Evolutionary conservation across 2,329 filamentous ascomycete genomes (phyloP), one percentile per base, ranked within the genome.

Genomic region (Cadophora malorum): DNA sequence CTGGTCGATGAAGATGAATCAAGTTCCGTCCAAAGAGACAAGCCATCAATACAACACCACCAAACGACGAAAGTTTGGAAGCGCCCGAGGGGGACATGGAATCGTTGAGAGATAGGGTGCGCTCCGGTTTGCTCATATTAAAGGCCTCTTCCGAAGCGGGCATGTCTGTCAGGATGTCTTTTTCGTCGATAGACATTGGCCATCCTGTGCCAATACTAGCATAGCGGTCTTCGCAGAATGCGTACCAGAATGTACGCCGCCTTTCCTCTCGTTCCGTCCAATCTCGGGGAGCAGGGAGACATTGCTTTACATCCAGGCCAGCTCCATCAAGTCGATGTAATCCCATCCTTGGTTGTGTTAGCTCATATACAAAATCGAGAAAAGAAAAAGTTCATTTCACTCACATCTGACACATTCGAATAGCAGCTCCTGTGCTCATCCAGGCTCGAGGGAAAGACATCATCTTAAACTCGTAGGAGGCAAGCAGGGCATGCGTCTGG

Each of bases 381-480:
- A 23, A 19, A 28, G 4, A 50, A 81, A 83, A 71, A 84, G 78
- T 14, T 85, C 84, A 10, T 9, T 23, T 31, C 23, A 78, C 85
- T 78, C 78, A 89, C 95, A 98, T 97, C 76, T 97, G 91, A 62
- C 88, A 88, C 64, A 98, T 80, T 62, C 95, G 87, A n/a, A 91
- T 88, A 4, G 91, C 91, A 69, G 92, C 86, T 25, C 95, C 96
- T 2, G 92, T 91, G 73, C 92, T 97, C 81, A 97, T 88, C 96
- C 96, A 98, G 0, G 96, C 96, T 72, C 96, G 85, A 0, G 96
- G 95, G 74, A 98, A 98, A 79, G 94, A 96, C 92, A 98, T 97
- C 86, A 92, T 91, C 81, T 95, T 97, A 83, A 97, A 98, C 79
- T 99, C 96, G 75, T 97, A 97, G 0, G 87, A 89, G 6, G 90